phyloP scores from a whole-genome alignment of 352 stramenopile species.

The Pythium biforme region DNA sequence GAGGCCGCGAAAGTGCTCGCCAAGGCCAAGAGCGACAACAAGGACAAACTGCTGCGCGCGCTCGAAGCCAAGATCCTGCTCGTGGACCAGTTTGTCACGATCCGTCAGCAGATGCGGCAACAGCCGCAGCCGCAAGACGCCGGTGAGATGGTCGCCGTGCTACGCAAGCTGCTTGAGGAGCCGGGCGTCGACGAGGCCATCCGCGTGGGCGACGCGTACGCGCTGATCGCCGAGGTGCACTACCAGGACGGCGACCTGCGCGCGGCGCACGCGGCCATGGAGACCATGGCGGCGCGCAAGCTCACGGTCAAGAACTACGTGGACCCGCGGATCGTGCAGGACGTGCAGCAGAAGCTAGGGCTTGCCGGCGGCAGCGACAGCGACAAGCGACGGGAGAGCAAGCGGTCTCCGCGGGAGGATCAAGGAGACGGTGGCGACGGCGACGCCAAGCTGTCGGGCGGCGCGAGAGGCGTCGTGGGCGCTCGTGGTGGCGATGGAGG shows the following conservation, averaged over 20 bases:
- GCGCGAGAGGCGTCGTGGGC: too few species aligned
- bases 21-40: constrained; percentile 71
- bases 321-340: constrained; percentile 61
- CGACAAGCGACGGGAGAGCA: constrained; percentile 18
- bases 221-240: constrained; percentile 83
- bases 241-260: constrained; percentile 59
- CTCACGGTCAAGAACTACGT: constrained; percentile 77
- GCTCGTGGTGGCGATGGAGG: not conserved
- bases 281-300: constrained; percentile 73
- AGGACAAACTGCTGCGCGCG: constrained; percentile 59
- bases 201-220: constrained; percentile 87
- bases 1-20: constrained; percentile 86
- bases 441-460: constrained; percentile 37
- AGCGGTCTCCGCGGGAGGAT: constrained; percentile 28
- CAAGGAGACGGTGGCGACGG: constrained; percentile 17
- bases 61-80: constrained; percentile 66
- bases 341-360: constrained; percentile 59
- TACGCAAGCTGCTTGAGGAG: constrained; percentile 82
- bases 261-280: constrained; percentile 68
- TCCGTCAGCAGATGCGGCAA: constrained; percentile 47
- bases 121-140: constrained; percentile 58
- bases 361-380: too few species aligned
- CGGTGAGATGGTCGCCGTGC: constrained; percentile 69
- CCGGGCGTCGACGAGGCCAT: constrained; percentile 85
- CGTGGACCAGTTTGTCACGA: constrained; percentile 87